A percentile compares a stretch with the other conserved stretches of the same genome.
Conservation (phyloP, 805 yeast species). For the Saccharomycopsis babjevae region DNA sequence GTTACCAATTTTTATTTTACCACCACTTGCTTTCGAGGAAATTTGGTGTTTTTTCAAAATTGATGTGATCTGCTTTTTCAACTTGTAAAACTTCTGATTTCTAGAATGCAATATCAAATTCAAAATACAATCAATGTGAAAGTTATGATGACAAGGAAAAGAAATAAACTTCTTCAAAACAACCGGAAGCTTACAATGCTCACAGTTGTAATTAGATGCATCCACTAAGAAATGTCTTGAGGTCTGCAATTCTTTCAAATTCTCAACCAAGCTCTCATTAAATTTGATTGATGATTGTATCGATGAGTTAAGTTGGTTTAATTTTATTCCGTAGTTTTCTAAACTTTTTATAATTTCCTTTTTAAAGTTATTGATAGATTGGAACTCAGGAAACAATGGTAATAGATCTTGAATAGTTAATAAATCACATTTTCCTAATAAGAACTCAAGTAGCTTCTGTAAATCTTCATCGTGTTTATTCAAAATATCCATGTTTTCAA, state of each 20-base stretch:
- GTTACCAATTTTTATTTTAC: constrained; percentile 22
- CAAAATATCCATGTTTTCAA: constrained; percentile 23
- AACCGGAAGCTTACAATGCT: constrained; percentile 57
- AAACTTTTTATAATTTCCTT: constrained; percentile 75
- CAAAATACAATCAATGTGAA: constrained; percentile 83
- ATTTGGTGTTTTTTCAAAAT: neutral
- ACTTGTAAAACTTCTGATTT: constrained; percentile 56
- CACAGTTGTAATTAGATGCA: constrained; percentile 34
- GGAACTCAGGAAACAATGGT: constrained; percentile 76
- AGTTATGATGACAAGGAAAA: constrained; percentile 85
- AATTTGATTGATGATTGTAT: constrained; percentile 65
- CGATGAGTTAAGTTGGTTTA: constrained; percentile 57
- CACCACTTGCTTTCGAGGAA: constrained; percentile 13
- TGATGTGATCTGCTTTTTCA: constrained; percentile 33
- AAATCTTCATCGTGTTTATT: constrained; percentile 23
- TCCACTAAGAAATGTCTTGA: constrained; percentile 13
- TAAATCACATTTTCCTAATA: constrained; percentile 36
- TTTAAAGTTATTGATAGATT: constrained; percentile 72
- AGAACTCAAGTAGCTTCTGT: constrained; percentile 27
- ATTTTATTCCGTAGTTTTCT: constrained; percentile 57
- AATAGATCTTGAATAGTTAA: constrained; percentile 70
- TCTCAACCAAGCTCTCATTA: constrained; percentile 46
- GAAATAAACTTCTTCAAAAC: constrained; percentile 63
- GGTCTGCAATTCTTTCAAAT: constrained; percentile 39
- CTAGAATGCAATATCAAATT: constrained; percentile 48